Percentiles rank a stretch among this genome's conserved stretches.
These are phyloP conservation scores for Arthrobotrys pseudoclavata DNA, from an alignment of 2,329 filamentous ascomycete genomes.

Conservation along the genomic window DNA sequence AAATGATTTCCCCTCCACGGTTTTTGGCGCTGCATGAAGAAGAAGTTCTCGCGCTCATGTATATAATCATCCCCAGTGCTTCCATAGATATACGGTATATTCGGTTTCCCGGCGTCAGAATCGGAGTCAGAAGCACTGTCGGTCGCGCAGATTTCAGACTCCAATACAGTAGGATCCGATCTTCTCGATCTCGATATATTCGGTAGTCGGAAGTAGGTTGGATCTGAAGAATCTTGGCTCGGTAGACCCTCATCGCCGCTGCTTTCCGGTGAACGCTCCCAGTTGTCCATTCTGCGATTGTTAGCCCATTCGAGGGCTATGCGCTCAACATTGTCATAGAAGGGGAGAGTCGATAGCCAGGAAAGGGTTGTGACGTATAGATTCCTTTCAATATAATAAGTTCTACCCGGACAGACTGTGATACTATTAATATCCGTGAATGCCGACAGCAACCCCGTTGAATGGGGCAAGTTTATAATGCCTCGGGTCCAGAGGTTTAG, in stretches of 20 bases:
- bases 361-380: slow-evolving; percentile 8
- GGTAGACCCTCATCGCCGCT: too few species aligned
- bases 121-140: too few species aligned
- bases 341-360: neutral
- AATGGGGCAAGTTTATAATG: neutral
- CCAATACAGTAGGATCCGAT: too few species aligned
- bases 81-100: neutral
- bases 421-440: slow-evolving; percentile 1
- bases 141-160: too few species aligned
- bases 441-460: neutral
- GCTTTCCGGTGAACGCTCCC: too few species aligned
- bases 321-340: neutral
- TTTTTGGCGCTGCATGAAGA: neutral
- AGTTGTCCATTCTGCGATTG: too few species aligned
- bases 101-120: neutral
- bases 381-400: neutral
- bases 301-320: neutral
- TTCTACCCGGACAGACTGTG: too few species aligned
- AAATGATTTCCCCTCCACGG: neutral
- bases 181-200: too few species aligned
- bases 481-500: neutral
- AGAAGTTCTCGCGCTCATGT: too few species aligned
- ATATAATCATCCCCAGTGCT: too few species aligned
- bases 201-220: too few species aligned
- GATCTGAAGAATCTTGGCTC: too few species aligned